phyloP scores from a whole-genome alignment of 768 basidiomycete genomes.

The Leccinum incarnatum region DNA sequence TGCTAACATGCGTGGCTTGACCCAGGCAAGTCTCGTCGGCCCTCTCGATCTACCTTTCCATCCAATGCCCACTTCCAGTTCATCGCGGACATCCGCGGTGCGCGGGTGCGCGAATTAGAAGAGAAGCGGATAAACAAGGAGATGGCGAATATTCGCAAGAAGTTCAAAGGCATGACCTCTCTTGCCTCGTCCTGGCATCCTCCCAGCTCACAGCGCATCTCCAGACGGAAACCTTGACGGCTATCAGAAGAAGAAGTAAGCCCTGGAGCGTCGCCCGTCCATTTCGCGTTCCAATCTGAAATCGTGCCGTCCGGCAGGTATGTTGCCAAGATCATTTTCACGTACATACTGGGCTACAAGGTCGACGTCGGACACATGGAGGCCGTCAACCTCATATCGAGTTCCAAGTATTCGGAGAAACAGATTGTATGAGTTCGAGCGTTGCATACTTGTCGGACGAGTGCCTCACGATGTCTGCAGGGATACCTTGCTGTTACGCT shows the following conservation, averaged over 20 bases:
- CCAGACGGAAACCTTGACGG: slow-evolving; percentile 83
- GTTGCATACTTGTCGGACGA: not conserved
- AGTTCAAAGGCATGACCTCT: slow-evolving; percentile 79
- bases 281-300: slow-evolving; percentile 17
- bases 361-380: slow-evolving; percentile 99
- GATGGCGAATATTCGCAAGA: slow-evolving; percentile 99
- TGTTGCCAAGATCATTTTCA: slow-evolving; percentile 98
- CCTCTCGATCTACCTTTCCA: slow-evolving; percentile 1
- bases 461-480: slow-evolving; percentile 1
- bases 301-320: slow-evolving; percentile 52
- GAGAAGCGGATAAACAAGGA: slow-evolving; percentile 99
- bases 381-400: slow-evolving; percentile 96
- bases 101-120: slow-evolving; percentile 92
- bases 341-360: slow-evolving; percentile 98
- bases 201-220: slow-evolving; percentile 6
- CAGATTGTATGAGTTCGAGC: slow-evolving; percentile 75
- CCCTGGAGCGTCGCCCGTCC: slow-evolving; percentile 12
- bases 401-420: slow-evolving; percentile 95
- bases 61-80: slow-evolving; percentile 52
- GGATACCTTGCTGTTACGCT: slow-evolving; percentile 94
- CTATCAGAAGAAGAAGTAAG: slow-evolving; percentile 91
- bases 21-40: slow-evolving; percentile 59
- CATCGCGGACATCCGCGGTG: slow-evolving; percentile 98
- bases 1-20: slow-evolving; percentile 86
- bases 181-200: slow-evolving; percentile 5